Evolutionary conservation across 805 yeast species (phyloP), one percentile per base, ranked within the genome.

Genomic region (Henningerozyma blattae): DNA sequence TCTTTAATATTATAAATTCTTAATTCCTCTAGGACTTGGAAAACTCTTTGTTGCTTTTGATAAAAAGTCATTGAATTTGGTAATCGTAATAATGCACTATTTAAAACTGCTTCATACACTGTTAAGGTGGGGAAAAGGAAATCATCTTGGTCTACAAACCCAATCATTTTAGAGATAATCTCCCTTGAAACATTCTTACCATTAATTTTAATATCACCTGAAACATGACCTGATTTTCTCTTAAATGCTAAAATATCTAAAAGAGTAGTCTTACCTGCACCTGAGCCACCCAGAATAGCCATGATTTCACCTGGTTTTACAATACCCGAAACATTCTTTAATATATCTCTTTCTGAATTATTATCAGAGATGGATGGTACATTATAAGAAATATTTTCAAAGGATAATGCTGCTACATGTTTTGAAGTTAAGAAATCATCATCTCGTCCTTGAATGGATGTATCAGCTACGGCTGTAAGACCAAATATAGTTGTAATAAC

Each of bases 281-380:
- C 98, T 0, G 96, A 87, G 1, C 96, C 96, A 29, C 98, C 98
- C 94, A 91, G 84, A 28, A 91, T 85, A 1, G 98, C 97, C 52
- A 86, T 56, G 40, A 94, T 80, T 52, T 86, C 86, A 26, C 95
- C 80, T 2, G 96, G 94, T 33, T 73, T 72, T 3, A 77, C 94
- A 12, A 74, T 45, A 8, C 98, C 98, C 44, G 72, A 75, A 0
- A 84, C 67, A 19, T 68, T 64, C 10, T 69, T 65, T 38, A 91
- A 65, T 4, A 91, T 75, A 14, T 57, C 59, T 16, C 37, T 45
- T 8, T 34, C 34, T 5, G 26, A 18, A 7, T 38, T 38, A n/a
- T 41, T 33, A 14, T 42, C 35, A 5, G 24, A 20, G 6, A 31
- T 10, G 1, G 42, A 28, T 8, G 43, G 32, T 3, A 52, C 46